phyloP scores from a whole-genome alignment of 768 basidiomycete genomes.

The Hericium erinaceus region DNA sequence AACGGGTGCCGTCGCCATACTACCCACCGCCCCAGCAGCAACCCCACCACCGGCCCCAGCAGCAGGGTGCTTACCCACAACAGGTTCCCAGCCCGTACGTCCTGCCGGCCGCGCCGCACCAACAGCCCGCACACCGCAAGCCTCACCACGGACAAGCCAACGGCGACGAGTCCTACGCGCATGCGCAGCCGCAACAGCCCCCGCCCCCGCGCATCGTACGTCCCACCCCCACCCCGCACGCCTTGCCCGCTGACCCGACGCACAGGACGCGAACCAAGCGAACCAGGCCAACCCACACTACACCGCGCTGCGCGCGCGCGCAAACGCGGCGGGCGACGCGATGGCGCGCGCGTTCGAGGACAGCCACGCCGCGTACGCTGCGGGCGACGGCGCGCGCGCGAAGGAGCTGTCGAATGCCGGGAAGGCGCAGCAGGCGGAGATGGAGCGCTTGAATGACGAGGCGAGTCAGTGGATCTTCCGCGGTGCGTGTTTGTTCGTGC shows the following conservation, averaged over 20 bases:
- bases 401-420: conserved; percentile 73
- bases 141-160: conserved; percentile 8
- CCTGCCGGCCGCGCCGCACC: conserved; percentile 4
- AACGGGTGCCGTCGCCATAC: background rate
- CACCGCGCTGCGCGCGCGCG: conserved; percentile 57
- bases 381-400: conserved; percentile 44
- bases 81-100: conserved; percentile 3
- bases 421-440: conserved; percentile 66
- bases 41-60: background rate
- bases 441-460: conserved; percentile 71
- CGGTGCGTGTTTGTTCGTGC: conserved; percentile 32
- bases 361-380: conserved; percentile 66
- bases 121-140: conserved; percentile 15
- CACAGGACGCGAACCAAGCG: conserved; percentile 43
- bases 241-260: conserved; percentile 1
- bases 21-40: conserved; percentile 4
- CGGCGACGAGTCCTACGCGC: conserved; percentile 10
- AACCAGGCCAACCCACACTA: conserved; percentile 72
- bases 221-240: background rate
- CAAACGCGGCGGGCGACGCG: conserved; percentile 68
- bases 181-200: background rate
- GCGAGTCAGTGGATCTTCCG: conserved; percentile 85
- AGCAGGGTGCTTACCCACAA: conserved; percentile 6
- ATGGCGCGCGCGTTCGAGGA: conserved; percentile 66
- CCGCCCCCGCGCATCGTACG: conserved; percentile 7